Evolutionary conservation across 768 basidiomycete genomes (phyloP).

Genomic region (Calvatia gigantea): DNA sequence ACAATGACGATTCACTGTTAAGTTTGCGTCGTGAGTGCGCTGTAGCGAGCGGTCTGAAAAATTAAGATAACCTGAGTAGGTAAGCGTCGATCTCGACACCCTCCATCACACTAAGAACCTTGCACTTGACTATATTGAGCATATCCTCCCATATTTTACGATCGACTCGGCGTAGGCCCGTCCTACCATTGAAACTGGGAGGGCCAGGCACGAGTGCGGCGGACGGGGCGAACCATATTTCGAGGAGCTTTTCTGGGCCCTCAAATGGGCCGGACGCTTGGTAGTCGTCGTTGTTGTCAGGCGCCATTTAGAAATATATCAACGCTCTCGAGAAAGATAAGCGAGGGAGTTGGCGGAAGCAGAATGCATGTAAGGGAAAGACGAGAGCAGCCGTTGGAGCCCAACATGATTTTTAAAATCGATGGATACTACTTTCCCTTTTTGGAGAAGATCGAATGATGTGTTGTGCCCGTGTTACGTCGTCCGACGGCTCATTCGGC

Average conservation of each 20-base stretch:
- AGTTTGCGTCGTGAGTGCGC: conserved; percentile 13
- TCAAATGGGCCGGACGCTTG: conserved; percentile 66
- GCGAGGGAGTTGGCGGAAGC: conserved; percentile 17
- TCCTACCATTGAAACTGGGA: conserved; percentile 36
- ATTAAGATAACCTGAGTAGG: conserved; percentile 74
- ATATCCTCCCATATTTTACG: conserved; percentile 90
- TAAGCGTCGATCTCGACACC: conserved; percentile 95
- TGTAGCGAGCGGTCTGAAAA: conserved; percentile 6
- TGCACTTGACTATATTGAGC: conserved; percentile 95
- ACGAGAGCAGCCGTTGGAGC: conserved; percentile 9
- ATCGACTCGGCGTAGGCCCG: conserved; percentile 75
- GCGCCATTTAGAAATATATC: conserved; percentile 40
- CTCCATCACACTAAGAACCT: conserved; percentile 86
- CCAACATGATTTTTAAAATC: conserved; percentile 1
- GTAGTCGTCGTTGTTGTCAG: conserved; percentile 28
- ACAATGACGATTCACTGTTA: conserved; percentile 93
- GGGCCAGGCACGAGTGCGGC: conserved; percentile 53
- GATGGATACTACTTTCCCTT: conserved; percentile 3
- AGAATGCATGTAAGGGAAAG: conserved; percentile 42
- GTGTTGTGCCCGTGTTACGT: too few species aligned
- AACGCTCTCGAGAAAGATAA: conserved; percentile 39
- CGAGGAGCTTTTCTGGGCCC: conserved; percentile 92
- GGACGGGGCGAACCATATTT: conserved; percentile 95
- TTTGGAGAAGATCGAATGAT: conserved; percentile 7
- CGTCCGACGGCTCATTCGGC: background rate